These are phyloP conservation scores for Taiwanofungus camphoratus DNA, from an alignment of 1,284 basidiomycete genomes.

Conservation along the genomic window DNA sequence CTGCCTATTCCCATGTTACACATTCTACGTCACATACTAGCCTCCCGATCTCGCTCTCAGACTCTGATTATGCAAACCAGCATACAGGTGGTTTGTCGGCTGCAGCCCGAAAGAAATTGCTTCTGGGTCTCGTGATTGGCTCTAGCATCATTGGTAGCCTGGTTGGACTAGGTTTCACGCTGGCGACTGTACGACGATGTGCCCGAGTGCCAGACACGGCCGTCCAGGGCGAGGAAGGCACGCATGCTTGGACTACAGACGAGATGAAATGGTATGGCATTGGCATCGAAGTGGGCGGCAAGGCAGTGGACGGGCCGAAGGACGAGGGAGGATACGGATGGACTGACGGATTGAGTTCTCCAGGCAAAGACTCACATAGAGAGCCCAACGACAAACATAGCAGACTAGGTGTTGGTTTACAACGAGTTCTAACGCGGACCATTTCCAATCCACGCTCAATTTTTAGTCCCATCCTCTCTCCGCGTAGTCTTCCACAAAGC, in stretches of 20 bases:
- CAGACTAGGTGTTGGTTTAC: slow-evolving; percentile 43
- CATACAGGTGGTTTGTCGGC: slow-evolving; percentile 31
- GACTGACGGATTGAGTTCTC: no score
- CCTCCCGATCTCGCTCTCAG: slow-evolving; percentile 48
- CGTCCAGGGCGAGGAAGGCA: slow-evolving; percentile 50
- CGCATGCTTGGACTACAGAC: slow-evolving; percentile 48
- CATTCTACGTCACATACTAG: slow-evolving; percentile 67
- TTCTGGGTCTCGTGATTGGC: slow-evolving; percentile 54
- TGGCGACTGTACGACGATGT: slow-evolving; percentile 52
- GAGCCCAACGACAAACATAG: slow-evolving; percentile 22
- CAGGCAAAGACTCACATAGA: slow-evolving; percentile 6
- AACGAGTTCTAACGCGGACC: slow-evolving; percentile 35
- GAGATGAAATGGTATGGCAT: slow-evolving; percentile 67
- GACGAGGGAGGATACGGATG: slow-evolving; percentile 1
- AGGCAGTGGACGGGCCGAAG: slow-evolving; percentile 7
- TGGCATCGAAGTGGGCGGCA: slow-evolving; percentile 30
- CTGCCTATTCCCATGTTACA: slow-evolving; percentile 56
- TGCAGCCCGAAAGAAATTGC: slow-evolving; percentile 40
- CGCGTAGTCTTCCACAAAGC: slow-evolving; percentile 25
- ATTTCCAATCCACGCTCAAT: slow-evolving; percentile 28
- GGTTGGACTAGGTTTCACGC: slow-evolving; percentile 43
- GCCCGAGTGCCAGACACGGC: slow-evolving; percentile 54
- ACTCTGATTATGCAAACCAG: slow-evolving; percentile 28
- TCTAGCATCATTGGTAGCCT: slow-evolving; percentile 61
- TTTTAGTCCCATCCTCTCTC: slow-evolving; percentile 13